Evolutionary conservation across 2,329 filamentous ascomycete species (phyloP), one percentile per base, ranked within the genome.

Genomic region (Salinomyces thailandicus): DNA sequence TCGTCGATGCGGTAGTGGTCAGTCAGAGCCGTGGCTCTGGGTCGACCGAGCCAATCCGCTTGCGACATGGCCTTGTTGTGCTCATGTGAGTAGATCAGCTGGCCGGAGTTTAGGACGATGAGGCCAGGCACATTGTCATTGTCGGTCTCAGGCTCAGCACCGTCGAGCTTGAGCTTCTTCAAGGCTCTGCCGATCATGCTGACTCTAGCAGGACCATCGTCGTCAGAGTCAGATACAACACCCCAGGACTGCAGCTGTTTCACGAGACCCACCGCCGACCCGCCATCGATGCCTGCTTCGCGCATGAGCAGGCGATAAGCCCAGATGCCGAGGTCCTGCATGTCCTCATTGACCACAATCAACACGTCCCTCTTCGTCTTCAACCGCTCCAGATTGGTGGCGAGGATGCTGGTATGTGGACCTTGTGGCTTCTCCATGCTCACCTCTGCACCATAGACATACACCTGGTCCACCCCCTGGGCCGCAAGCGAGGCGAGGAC

Each of bases 31-130:
- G 68, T 65, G 3, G 38, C 9, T 48, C 79, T 71, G 1, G 79
- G 77, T 30, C 80, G 61, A 2, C 66, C 67, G 5, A 65, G 54
- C 67, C 79, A 81, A 3, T 68, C 70, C 0, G 55, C 53, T 1
- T 69, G 55, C 1, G 74, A 81, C 42, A 93, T 65, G 0, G 76
- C 67, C 33, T 72, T 69, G 35, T 69, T 61, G 1, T 69, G 69
- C 35, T 73, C 69, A 27, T 81, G 75, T 57, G 81, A 84, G 78
- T 85, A 95, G 50, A 79, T 66, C 13, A 83, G 64, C 60, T 93
- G 78, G 4, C 84, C 85, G 3, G 76, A 68, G 54, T 94, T 95
- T 31, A 85, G 74, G 17, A 94, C 64, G 18, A 95, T 62, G 38
- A 95, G 62, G 3, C 73, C 81, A 0, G 71, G 76, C 2, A 52